Evolutionary conservation across 345 rosid genomes (phyloP), one percentile per base, ranked within the genome.

Genomic region (Raphanus raphanistrum): DNA sequence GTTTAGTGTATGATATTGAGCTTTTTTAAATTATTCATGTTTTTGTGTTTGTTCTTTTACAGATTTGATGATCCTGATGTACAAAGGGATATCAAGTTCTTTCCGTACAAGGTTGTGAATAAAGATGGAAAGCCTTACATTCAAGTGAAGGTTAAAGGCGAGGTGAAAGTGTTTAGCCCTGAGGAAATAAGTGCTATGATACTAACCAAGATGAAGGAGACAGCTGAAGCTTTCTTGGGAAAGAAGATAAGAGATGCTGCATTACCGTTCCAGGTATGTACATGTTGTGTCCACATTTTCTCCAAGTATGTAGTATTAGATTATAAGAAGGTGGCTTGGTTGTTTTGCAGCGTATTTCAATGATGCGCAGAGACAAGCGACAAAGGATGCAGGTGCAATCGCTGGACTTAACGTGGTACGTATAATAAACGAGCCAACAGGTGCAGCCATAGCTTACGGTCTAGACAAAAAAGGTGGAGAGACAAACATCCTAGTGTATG

Each of bases 171-270:
- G 54, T 88, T 87, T 80, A 87, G 88, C 83, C 90, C 92, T 1
- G 92, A 88, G 76, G 90, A 88, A 66, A 81, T 88, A 68, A 85
- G 88, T 65, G 86, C 88, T 8, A 88, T 88, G 92, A 81, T 86
- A 33, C 35, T 88, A 63, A 78, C 68, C 15, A 88, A 88, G 80
- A 88, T 88, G 91, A 86, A 82, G 75, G 88, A 88, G 54, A 86
- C 88, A 8, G 86, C 92, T n/a, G 88, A 86, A 81, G 80, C 85
- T 10, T 88, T 33, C 82, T 84, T 86, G 13, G 92, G 90, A 48
- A 82, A 84, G 79, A 81, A 81, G 59, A 76, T 86, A 5, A 84
- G 78, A 76, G 86, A 88, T 57, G 92, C 92, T 0, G 88, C 6
- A 16, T 88, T 57, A 88, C 92, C 0, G 90, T 88, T 69, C 92